Conservation (phyloP, 2,329 filamentous ascomycete genomes). For the Cordyceps cateniannulata region DNA sequence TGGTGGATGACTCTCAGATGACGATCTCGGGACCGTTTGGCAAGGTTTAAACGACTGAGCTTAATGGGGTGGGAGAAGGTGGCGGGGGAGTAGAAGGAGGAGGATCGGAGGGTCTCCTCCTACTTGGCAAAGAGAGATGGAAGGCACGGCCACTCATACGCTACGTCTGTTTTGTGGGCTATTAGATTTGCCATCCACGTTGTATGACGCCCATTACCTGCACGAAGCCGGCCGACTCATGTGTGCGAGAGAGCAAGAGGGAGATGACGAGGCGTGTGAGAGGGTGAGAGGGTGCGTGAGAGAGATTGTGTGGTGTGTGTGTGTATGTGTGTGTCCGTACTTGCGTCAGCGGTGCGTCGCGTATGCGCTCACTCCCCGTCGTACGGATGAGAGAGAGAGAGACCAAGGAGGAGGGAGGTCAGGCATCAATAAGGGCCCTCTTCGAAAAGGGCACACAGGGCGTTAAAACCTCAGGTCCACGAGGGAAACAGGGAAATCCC, state of each 20-base stretch:
- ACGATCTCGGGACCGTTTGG: neutral
- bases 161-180: conserved; percentile 1
- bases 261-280: neutral
- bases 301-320: neutral
- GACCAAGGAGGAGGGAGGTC: neutral
- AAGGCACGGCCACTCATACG: neutral
- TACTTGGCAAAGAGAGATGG: neutral
- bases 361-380: neutral
- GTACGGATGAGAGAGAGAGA: conserved; percentile 2
- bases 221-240: neutral
- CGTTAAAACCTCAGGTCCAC: neutral
- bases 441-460: neutral
- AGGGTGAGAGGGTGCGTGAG: neutral
- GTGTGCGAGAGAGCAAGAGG: neutral
- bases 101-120: neutral
- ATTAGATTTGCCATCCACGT: conserved; percentile 1
- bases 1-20: neutral
- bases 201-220: conserved; percentile 6
- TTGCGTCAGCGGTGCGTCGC: neutral
- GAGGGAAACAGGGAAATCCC: neutral
- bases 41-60: neutral
- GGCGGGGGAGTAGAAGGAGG: neutral
- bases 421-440: neutral
- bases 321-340: neutral
- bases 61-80: neutral